Evolutionary conservation across 1,284 basidiomycete genomes (phyloP), one percentile per base, ranked within the genome.

Genomic region (Naganishia sp.): DNA sequence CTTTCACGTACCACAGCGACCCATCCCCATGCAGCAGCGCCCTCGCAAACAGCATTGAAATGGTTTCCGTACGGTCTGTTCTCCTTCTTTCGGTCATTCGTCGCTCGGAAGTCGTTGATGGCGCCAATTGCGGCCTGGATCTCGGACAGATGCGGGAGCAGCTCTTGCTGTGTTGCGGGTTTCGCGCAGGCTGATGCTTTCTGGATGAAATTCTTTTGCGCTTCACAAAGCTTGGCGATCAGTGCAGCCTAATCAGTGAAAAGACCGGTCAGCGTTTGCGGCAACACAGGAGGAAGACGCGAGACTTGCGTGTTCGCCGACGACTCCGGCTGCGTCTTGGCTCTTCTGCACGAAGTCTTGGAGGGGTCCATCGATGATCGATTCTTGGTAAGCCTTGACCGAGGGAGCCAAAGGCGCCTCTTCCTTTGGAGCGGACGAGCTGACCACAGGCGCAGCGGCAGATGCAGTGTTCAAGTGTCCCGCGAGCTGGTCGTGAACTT

Each of bases 11-110:
- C 92, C 63, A 88, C 83, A 55, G 88, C 85, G 53, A 99, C 87
- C 95, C 95, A 99, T n/a, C 89, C 94, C 63, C 92, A 86, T n/a
- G 86, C 88, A 10, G 88, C 84, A 1, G 87, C 88, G 15, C 90
- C 92, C 75, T 96, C 94, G 15, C 88, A 86, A 43, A 98, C 82
- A 43, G 88, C 86, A 44, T 85, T 88, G 49, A 98, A 82, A 75
- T 95, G 92, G 57, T 87, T 87, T 70, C 86, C 87, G 86, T 89
- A 92, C 63, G 90, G 89, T 68, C 90, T 83, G 66, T 93, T 91
- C 74, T 79, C 77, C 63, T 82, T 79, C 18, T 86, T 87, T 70
- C 90, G 82, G 21, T 74, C 72, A 70, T 90, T 88, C 64, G 87
- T 86, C 71, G 97, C 93, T 79, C 94, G 93, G 70, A 89, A 82